Conservation (phyloP, 345 rosid species). For the Salix udensis region DNA sequence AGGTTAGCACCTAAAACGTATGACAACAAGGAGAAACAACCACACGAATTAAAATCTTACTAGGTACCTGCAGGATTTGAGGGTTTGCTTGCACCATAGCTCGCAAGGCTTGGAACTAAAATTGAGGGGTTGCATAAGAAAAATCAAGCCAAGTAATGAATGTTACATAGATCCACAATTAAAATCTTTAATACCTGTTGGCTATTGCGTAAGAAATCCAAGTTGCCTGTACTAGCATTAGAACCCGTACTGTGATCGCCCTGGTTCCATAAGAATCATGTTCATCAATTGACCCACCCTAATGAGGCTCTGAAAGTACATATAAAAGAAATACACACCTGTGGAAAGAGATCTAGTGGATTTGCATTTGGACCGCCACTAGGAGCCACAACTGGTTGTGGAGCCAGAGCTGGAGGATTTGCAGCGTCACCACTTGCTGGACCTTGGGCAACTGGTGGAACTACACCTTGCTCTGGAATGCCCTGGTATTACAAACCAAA, state of each 20-base stretch:
- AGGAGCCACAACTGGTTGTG: slow-evolving; percentile 3
- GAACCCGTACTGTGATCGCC: slow-evolving; percentile 22
- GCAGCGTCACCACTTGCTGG: slow-evolving; percentile 16
- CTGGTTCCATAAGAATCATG: slow-evolving; percentile 5
- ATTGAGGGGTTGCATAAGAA: background rate
- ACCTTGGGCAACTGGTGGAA: slow-evolving; percentile 15
- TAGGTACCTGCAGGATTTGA: slow-evolving; percentile 38
- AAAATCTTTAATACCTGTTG: slow-evolving; percentile 22
- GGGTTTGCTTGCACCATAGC: slow-evolving; percentile 46
- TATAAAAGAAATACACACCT: slow-evolving; percentile 5
- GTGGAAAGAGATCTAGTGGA: slow-evolving; percentile 31
- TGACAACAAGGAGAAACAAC: background rate
- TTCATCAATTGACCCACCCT: background rate
- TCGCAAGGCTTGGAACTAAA: slow-evolving; percentile 44
- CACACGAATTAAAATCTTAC: background rate
- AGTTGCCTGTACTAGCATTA: slow-evolving; percentile 16
- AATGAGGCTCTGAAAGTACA: background rate
- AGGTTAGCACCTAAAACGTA: background rate
- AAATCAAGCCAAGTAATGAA: background rate
- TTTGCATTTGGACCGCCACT: slow-evolving; percentile 27
- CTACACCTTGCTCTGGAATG: slow-evolving; percentile 28
- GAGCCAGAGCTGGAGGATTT: slow-evolving; percentile 16
- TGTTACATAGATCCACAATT: background rate
- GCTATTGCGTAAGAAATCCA: slow-evolving; percentile 29
- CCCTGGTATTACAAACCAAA: slow-evolving; percentile 12